Evolutionary conservation across 1,139 yeast genomes (phyloP).

Genomic region (Pichia sp.): DNA sequence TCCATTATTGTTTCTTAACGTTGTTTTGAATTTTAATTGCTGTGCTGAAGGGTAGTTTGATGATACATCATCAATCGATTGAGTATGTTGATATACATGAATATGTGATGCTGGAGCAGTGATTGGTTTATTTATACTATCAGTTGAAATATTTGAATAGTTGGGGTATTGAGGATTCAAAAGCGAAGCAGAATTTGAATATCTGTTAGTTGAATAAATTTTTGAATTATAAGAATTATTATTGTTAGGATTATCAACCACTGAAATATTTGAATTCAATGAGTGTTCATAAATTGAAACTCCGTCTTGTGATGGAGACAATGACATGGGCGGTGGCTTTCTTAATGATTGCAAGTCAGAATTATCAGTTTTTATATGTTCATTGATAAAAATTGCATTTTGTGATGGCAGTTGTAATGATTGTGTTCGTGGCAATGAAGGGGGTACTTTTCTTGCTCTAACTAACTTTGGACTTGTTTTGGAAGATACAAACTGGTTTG

Average conservation of each 20-base stretch:
- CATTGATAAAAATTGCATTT: neutral
- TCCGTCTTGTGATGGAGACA: neutral
- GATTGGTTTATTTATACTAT: neutral
- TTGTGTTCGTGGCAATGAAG: neutral
- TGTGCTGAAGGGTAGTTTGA: conserved; percentile 15
- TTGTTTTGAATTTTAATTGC: conserved; percentile 47
- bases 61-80: neutral
- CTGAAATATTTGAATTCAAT: neutral
- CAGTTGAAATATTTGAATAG: neutral
- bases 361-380: neutral
- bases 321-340: neutral
- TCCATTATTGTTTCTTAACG: conserved; percentile 56
- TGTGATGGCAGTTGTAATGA: neutral
- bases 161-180: neutral
- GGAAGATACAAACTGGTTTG: neutral
- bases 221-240: conserved; percentile 1
- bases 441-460: neutral
- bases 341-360: neutral
- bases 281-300: neutral
- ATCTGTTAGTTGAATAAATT: neutral
- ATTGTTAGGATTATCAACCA: neutral
- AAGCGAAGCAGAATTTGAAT: conserved; percentile 5
- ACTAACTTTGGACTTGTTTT: neutral
- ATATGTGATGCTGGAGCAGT: neutral
- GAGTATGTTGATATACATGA: neutral